A percentile compares a stretch with the other conserved stretches of the same genome.
Conservation (phyloP, 2,329 filamentous ascomycete genomes). For the Cladosporium velox region DNA sequence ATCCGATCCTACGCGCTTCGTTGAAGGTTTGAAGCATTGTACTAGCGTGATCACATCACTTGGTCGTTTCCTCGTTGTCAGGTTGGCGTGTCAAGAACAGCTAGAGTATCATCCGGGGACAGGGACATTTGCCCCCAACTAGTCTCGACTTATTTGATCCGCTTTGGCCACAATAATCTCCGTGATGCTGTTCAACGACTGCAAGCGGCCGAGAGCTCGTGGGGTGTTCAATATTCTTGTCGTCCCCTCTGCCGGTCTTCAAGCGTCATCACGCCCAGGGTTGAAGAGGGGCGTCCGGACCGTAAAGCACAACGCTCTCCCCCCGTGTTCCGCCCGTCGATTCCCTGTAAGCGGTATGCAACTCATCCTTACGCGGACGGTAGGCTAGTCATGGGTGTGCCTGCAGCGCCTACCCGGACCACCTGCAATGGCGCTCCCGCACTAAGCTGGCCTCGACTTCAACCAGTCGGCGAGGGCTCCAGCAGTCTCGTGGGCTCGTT, state of each 20-base stretch:
- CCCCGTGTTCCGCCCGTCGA: constrained; percentile 2
- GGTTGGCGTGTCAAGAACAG: background rate
- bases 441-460: background rate
- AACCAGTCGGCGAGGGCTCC: constrained; percentile 8
- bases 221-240: background rate
- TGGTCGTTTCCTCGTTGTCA: background rate
- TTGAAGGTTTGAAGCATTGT: background rate
- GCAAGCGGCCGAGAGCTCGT: constrained; percentile 2
- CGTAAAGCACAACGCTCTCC: constrained; percentile 10
- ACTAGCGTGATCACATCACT: background rate
- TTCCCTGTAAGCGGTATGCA: constrained; percentile 11
- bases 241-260: background rate
- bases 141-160: background rate
- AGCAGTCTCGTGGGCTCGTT: background rate
- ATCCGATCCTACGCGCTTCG: background rate
- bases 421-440: background rate
- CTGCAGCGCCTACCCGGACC: constrained; percentile 3
- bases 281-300: constrained; percentile 10
- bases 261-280: background rate
- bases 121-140: background rate
- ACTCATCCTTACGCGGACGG: background rate
- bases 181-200: background rate
- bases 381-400: constrained; percentile 14
- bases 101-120: background rate
- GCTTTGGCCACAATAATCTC: constrained; percentile 1